Percentiles rank a stretch among this genome's conserved stretches.
These are phyloP conservation scores for Dryadomyces quercivorus DNA, from an alignment of 2,329 filamentous ascomycete species.

Conservation along the genomic window DNA sequence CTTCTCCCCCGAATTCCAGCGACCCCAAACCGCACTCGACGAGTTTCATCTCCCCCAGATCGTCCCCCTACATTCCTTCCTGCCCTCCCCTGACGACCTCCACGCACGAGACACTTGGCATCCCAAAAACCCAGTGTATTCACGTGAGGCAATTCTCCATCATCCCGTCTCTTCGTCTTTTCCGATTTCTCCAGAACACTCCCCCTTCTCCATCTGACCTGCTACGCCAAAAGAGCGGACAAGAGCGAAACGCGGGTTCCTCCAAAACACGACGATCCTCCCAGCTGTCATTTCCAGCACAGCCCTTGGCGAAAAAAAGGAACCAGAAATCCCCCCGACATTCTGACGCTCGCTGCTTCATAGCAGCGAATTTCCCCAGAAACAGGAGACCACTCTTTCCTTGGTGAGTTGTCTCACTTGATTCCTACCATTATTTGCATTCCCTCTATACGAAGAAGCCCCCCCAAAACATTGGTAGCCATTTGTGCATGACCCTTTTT, in stretches of 20 bases:
- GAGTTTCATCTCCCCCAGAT: neutral
- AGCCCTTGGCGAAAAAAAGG: neutral
- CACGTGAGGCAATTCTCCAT: neutral
- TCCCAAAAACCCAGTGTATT: neutral
- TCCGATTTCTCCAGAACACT: neutral
- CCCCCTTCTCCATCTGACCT: too few species aligned
- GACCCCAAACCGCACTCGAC: neutral
- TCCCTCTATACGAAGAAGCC: neutral
- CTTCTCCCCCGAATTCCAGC: neutral
- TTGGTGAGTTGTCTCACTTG: neutral
- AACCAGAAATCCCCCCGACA: neutral
- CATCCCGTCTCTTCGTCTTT: neutral
- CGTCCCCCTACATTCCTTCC: neutral
- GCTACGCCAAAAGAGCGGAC: neutral
- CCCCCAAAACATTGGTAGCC: neutral
- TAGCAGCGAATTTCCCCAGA: constrained; percentile 7
- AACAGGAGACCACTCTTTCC: neutral
- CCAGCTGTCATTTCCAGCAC: neutral
- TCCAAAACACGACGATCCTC: neutral
- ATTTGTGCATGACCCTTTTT: neutral
- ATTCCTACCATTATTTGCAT: neutral
- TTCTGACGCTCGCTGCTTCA: constrained; percentile 10
- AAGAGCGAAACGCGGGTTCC: neutral
- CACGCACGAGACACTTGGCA: neutral
- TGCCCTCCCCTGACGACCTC: neutral